Conservation (phyloP, 495 filamentous ascomycete species). For the Tuber borchii region DNA sequence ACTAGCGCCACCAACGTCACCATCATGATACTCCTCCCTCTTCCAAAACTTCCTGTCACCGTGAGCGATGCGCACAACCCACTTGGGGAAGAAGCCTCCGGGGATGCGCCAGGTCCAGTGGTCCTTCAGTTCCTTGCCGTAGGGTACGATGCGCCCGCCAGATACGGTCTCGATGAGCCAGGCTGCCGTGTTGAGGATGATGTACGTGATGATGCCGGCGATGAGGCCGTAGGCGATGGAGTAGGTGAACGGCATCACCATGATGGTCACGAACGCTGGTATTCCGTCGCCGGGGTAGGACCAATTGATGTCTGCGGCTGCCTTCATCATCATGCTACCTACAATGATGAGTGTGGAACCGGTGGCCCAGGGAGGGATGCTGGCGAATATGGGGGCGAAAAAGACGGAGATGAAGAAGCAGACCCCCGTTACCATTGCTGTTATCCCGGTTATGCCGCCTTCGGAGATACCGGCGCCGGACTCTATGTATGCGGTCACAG, state of each 20-base stretch:
- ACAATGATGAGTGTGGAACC: conserved; percentile 75
- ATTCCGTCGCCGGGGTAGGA: conserved; percentile 61
- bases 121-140: conserved; percentile 65
- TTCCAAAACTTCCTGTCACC: conserved; percentile 66
- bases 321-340: conserved; percentile 70
- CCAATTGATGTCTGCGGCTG: conserved; percentile 77
- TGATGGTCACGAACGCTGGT: conserved; percentile 72
- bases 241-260: conserved; percentile 73
- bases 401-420: conserved; percentile 82
- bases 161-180: conserved; percentile 60
- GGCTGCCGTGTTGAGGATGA: conserved; percentile 57
- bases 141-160: conserved; percentile 62
- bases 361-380: conserved; percentile 77
- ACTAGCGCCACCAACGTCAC: neutral
- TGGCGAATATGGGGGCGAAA: conserved; percentile 80
- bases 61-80: conserved; percentile 54
- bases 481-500: conserved; percentile 77
- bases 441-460: conserved; percentile 74
- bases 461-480: conserved; percentile 78
- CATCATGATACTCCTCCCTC: conserved; percentile 35
- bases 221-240: conserved; percentile 74
- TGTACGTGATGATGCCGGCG: conserved; percentile 69
- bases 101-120: conserved; percentile 63
- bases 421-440: conserved; percentile 65
- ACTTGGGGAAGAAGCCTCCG: conserved; percentile 63